Evolutionary conservation across 257 asterid species (phyloP), one percentile per base, ranked within the genome.

Genomic region (Nicotiana attenuata): DNA sequence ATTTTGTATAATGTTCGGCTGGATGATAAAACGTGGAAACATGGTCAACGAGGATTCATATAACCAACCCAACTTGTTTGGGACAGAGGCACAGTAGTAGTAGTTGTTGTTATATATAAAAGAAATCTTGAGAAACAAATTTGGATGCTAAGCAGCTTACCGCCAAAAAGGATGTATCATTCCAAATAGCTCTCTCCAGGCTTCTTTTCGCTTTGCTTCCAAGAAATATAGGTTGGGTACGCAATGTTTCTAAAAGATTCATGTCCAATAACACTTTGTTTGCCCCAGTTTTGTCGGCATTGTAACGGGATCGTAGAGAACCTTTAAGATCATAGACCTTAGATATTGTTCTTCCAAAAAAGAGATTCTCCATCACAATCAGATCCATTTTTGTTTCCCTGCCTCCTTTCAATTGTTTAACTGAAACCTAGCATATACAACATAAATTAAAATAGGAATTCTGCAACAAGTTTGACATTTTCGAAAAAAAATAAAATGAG

Each of bases 351-450:
- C 95, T 89, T 80, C 87, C 82, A 79, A 85, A 94, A 89, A 96
- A 96, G 61, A 96, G 97, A 89, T 96, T 96, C 93, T 96, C 99
- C 98, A 94, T 96, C 80, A 94, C 96, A 97, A 94, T 94, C 87
- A 96, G 75, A 84, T 96, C 99, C 94, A 96, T 93, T 84, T 94
- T 96, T 82, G 89, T 91, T 81, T 96, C 98, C 86, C 90, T 94
- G 45, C 97, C 94, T 29, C 98, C 92, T 86, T 89, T 94, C 85
- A 83, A 3, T 76, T 92, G 84, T 81, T 91, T 94, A 24, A 92
- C 87, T 0, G 86, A 84, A 33, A 94, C 97, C 99, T 96, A 80
- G 66, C 60, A 76, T 81, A 73, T 56, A 17, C 50, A 41, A 52
- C 76, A 50, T 15, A 79, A 19, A 78, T 82, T 60, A 6, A 65